These are phyloP conservation scores for Lasiodiplodia theobromae DNA, from an alignment of 2,329 filamentous ascomycete genomes.

Conservation along the genomic window DNA sequence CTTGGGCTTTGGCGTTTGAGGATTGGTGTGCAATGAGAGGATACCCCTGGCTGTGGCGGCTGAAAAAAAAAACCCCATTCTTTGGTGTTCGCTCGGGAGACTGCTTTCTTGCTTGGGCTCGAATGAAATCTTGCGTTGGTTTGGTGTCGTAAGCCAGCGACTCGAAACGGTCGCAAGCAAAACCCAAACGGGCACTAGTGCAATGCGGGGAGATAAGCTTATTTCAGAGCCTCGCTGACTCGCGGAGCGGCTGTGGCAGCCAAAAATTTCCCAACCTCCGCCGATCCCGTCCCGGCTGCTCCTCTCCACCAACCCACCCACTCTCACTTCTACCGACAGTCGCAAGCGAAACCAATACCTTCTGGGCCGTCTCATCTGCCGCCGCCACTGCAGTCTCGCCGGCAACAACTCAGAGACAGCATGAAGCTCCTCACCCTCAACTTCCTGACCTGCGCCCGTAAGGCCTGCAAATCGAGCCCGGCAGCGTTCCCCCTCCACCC, in stretches of 20 bases:
- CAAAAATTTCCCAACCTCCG: slow-evolving; percentile 29
- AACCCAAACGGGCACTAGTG: slow-evolving; percentile 6
- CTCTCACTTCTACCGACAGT: neutral
- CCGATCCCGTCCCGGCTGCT: neutral
- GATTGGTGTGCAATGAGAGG: neutral
- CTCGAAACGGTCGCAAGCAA: neutral
- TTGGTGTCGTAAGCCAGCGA: neutral
- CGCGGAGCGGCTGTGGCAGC: slow-evolving; percentile 5
- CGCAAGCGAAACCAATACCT: neutral
- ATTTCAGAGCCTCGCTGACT: slow-evolving; percentile 26
- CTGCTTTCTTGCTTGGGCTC: neutral
- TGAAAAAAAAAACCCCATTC: neutral
- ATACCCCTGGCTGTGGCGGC: slow-evolving; percentile 7
- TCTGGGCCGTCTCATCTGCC: neutral
- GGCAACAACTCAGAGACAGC: neutral
- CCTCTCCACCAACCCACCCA: neutral
- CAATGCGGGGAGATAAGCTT: slow-evolving; percentile 30
- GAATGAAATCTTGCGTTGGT: neutral
- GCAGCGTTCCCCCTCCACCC: slow-evolving; percentile 90
- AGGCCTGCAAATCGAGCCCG: slow-evolving; percentile 84
- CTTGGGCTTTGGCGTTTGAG: neutral
- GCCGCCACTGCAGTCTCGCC: neutral
- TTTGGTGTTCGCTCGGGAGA: neutral
- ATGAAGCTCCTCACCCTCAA: slow-evolving; percentile 98
- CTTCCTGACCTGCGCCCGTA: slow-evolving; percentile 95